These are phyloP conservation scores for Sanguinoderma infundibulare DNA, from an alignment of 1,284 basidiomycete species.

Conservation along the genomic window DNA sequence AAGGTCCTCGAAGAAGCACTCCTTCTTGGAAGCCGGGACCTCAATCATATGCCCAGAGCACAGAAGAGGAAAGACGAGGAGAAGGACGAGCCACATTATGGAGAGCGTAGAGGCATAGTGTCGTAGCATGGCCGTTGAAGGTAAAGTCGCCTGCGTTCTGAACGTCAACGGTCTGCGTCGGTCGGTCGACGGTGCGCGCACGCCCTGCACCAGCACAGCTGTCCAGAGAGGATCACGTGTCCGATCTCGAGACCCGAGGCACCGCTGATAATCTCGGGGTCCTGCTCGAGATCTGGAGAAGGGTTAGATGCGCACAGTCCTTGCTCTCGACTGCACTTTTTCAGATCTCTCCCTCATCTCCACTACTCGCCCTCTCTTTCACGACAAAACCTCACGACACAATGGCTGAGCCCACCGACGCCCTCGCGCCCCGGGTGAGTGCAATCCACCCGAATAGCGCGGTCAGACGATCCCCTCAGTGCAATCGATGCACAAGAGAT, in stretches of 20 bases:
- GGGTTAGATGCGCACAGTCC: conserved; percentile 24
- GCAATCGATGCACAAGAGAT: conserved; percentile 33
- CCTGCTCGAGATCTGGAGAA: conserved; percentile 25
- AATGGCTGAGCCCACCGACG: conserved; percentile 64
- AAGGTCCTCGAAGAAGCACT: conserved; percentile 98
- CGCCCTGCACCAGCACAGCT: conserved; percentile 8
- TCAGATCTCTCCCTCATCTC: conserved; percentile 38
- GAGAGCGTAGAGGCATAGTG: conserved; percentile 39
- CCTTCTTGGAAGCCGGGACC: conserved; percentile 80
- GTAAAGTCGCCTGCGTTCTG: conserved; percentile 2
- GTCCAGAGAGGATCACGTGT: conserved; percentile 18
- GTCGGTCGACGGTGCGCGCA: background rate
- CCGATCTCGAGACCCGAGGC: conserved; percentile 9
- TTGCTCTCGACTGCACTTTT: conserved; percentile 34
- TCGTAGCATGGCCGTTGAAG: conserved; percentile 42
- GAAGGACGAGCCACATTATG: conserved; percentile 41
- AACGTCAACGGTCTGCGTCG: background rate
- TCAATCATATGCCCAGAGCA: conserved; percentile 71
- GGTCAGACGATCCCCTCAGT: conserved; percentile 21
- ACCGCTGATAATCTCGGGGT: conserved; percentile 29
- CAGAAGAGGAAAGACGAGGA: conserved; percentile 48
- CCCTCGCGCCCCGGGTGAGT: conserved; percentile 73
- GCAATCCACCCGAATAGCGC: background rate
- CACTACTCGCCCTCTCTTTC: conserved; percentile 23
- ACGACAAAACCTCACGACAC: conserved; percentile 27